A percentile compares a stretch with the other conserved stretches of the same genome.
These are phyloP conservation scores for Zychaea mexicana DNA, from an alignment of 371 early-diverging fungal genomes.

Conservation along the genomic window DNA sequence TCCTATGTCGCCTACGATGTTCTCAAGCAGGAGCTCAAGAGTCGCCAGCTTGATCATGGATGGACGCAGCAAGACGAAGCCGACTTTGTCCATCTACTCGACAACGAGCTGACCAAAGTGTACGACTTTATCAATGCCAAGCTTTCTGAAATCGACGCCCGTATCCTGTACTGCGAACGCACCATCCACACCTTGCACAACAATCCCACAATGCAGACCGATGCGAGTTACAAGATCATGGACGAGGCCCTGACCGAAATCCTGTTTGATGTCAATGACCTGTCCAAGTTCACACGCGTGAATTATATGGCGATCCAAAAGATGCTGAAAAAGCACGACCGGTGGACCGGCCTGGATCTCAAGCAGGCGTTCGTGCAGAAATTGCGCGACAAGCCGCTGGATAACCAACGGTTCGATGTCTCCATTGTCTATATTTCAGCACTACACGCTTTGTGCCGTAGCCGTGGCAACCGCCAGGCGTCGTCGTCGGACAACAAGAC, in stretches of 20 bases:
- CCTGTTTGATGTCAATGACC: slow-evolving; percentile 87
- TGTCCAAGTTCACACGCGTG: slow-evolving; percentile 90
- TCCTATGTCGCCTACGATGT: slow-evolving; percentile 93
- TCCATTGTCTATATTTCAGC: slow-evolving; percentile 89
- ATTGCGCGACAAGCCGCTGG: slow-evolving; percentile 82
- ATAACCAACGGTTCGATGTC: slow-evolving; percentile 87
- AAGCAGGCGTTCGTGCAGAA: slow-evolving; percentile 71
- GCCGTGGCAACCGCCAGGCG: slow-evolving; percentile 38
- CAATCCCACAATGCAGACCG: slow-evolving; percentile 37
- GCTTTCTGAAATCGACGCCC: slow-evolving; percentile 83
- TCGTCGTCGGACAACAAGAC: neutral
- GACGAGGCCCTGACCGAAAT: slow-evolving; percentile 82
- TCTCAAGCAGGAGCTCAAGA: slow-evolving; percentile 83
- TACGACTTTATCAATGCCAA: slow-evolving; percentile 84
- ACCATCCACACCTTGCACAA: slow-evolving; percentile 46
- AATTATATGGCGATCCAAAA: slow-evolving; percentile 96
- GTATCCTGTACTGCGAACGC: slow-evolving; percentile 76
- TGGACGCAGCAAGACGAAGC: slow-evolving; percentile 78
- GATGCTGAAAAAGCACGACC: slow-evolving; percentile 97
- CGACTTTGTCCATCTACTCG: slow-evolving; percentile 77
- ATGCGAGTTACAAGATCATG: slow-evolving; percentile 63
- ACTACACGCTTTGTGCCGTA: slow-evolving; percentile 88
- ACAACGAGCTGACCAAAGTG: slow-evolving; percentile 89
- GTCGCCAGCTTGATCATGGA: slow-evolving; percentile 38
- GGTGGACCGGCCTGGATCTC: slow-evolving; percentile 48